Base-by-base conservation (phyloP, 1,284 basidiomycete species). In the Trichosporon sp. region DNA sequence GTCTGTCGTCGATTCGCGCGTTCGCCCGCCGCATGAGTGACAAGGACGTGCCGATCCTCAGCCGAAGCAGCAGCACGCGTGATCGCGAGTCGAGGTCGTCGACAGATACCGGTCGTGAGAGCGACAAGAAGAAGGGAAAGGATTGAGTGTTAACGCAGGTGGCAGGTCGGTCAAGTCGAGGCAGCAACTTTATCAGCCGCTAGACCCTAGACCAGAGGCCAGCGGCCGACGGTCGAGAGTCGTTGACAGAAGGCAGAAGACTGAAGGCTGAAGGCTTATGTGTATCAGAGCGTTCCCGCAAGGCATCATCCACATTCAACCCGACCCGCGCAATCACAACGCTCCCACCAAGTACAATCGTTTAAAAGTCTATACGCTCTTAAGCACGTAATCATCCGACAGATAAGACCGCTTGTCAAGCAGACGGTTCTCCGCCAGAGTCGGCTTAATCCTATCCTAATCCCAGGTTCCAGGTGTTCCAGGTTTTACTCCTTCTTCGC, bases 21-120 rank as follows among this genome's bases (percentile, higher is more conserved):
- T 75, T 79, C 58, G 75, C 76, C 4, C 67, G 77, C 37, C 63
- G 77, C 23, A 74, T 78, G 61, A 73, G 70, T 31, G 77, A 78
- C 65, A 73, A 76, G 59, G 69, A 70, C 8, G 11, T 58, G 73
- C 56, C 56, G 56, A 56, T 56, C 25, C 31, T 57, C 32, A 57
- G 56, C 56, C 56, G 56, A 32, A 36, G 56, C 56, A 36, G 32
- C 56, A 57, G 56, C 19, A 36, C 56, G 32, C 31, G n/a, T n/a
- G n/a, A n/a, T n/a, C n/a, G 32, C 7, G 56, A 57, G n/a, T 33
- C 56, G 10, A n/a, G 56, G 5, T n/a, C 13, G 3, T 33, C 32
- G 27, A 33, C 29, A 19, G 56, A 57, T 10, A 57, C 32, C 32
- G 56, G 56, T 23, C 56, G 56, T 36, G 56, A 57, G 32, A 57